Evolutionary conservation across 192 early-diverging fungal genomes (phyloP), one percentile per base, ranked within the genome.

Genomic region (Coemansia biformis): DNA sequence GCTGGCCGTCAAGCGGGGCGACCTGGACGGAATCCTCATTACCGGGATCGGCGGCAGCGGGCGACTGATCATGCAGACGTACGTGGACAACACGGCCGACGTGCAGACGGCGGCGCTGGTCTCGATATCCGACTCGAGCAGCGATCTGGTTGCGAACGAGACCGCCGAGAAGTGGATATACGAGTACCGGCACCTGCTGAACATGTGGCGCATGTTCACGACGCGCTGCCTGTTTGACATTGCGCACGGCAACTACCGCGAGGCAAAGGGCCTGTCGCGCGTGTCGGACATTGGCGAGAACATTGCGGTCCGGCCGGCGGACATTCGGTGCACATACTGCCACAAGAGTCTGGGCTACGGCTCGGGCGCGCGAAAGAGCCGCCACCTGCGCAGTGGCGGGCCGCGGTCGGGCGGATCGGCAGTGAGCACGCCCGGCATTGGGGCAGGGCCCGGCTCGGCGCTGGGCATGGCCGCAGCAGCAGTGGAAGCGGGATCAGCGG

Each of bases 141-240:
- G 42, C 15, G 44, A 47, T 24, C 38, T 46, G 14, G 31, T 36
- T 3, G 28, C 46, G 16, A 48, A 37, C 33, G 71, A 63, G 23
- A 48, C 51, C n/a, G 65, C 51, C 8, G 68, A 77, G 35, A 46
- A 53, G 43, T 73, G 75, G 65, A 60, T 66, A 35, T 63, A 76
- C 28, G 86, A 83, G 36, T 99, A 99, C 69, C 83, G 91, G 4
- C 51, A 75, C 30, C 59, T 96, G 41, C 77, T 99, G 19, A 91
- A 99, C 71, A 78, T 80, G 37, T 92, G 85, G 88, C 81, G 89
- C 38, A 75, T 97, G 46, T 97, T 82, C 46, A 85, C 88, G 38
- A 74, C 70, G n/a, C 79, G 96, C 2, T 89, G 91, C 21, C 64
- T 79, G 26, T 96, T 97, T 64, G 96, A 99, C 70, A 99, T 99